A percentile compares a stretch with the other conserved stretches of the same genome.
phyloP scores from a whole-genome alignment of 768 basidiomycete species.

The Tulasnella sp. region DNA sequence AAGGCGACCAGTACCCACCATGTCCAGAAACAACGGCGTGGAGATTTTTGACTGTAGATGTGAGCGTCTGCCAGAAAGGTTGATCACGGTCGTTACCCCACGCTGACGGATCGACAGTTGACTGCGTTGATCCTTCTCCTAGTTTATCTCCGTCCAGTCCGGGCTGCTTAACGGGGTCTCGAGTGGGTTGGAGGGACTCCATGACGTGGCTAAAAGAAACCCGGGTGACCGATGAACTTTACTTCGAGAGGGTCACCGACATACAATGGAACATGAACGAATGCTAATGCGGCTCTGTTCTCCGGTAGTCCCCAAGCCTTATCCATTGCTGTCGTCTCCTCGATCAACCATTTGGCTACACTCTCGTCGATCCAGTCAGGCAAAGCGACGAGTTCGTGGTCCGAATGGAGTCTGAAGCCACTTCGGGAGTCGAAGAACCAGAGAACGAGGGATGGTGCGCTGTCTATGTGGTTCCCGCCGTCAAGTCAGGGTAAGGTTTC shows the following conservation, averaged over 20 bases:
- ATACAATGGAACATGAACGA: constrained; percentile 67
- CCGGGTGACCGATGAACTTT: background rate
- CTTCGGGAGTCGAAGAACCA: constrained; percentile 77
- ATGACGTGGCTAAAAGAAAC: constrained; percentile 3
- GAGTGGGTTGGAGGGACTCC: constrained; percentile 22
- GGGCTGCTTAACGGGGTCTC: constrained; percentile 33
- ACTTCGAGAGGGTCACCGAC: background rate
- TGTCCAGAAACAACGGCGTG: constrained; percentile 62
- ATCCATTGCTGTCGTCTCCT: constrained; percentile 44
- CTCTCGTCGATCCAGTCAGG: constrained; percentile 59
- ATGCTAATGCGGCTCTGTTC: constrained; percentile 46
- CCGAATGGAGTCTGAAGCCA: constrained; percentile 35
- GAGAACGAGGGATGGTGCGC: constrained; percentile 41
- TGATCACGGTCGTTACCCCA: constrained; percentile 34
- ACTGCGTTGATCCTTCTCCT: constrained; percentile 48
- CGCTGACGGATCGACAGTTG: constrained; percentile 29
- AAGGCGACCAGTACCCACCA: constrained; percentile 29
- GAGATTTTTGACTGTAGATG: constrained; percentile 47
- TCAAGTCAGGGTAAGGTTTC: background rate
- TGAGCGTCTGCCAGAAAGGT: constrained; percentile 53
- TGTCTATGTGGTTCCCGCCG: constrained; percentile 24
- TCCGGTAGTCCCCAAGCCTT: constrained; percentile 44
- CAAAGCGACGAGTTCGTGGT: constrained; percentile 32
- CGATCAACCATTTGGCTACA: constrained; percentile 49
- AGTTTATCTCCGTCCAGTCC: constrained; percentile 32